phyloP scores from a whole-genome alignment of 2,329 filamentous ascomycete genomes.

The Phialocephala subalpina region DNA sequence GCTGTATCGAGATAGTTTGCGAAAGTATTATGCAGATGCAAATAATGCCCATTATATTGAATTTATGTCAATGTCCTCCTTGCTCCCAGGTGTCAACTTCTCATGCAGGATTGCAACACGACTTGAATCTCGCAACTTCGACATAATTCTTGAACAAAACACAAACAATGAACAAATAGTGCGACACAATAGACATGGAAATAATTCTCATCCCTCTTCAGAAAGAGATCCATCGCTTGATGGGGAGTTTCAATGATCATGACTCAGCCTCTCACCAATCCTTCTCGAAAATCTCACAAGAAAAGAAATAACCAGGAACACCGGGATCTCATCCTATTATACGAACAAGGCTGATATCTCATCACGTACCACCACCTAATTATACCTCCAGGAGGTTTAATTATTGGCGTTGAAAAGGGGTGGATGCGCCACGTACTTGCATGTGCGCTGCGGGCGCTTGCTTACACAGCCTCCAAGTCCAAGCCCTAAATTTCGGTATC shows the following conservation, averaged over 20 bases:
- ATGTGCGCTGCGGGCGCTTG: neutral
- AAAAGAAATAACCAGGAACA: neutral
- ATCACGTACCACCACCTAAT: neutral
- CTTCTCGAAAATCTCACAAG: neutral
- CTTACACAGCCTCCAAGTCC: neutral
- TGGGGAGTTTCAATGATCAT: neutral
- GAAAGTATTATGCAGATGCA: no score
- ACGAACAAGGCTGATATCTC: neutral
- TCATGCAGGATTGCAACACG: no score
- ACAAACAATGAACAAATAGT: neutral
- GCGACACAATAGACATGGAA: neutral
- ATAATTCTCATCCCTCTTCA: neutral
- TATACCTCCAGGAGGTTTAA: neutral
- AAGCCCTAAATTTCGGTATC: neutral
- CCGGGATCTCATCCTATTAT: neutral
- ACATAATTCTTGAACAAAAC: neutral
- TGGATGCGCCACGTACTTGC: neutral
- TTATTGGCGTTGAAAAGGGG: neutral
- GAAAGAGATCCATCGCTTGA: no score
- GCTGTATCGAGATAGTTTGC: no score
- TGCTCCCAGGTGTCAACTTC: no score
- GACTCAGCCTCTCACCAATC: neutral
- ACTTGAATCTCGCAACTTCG: no score
- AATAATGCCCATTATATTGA: no score
- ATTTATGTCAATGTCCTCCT: no score